phyloP scores from a whole-genome alignment of 306 rosid species.

The Dalbergia cultrata region DNA sequence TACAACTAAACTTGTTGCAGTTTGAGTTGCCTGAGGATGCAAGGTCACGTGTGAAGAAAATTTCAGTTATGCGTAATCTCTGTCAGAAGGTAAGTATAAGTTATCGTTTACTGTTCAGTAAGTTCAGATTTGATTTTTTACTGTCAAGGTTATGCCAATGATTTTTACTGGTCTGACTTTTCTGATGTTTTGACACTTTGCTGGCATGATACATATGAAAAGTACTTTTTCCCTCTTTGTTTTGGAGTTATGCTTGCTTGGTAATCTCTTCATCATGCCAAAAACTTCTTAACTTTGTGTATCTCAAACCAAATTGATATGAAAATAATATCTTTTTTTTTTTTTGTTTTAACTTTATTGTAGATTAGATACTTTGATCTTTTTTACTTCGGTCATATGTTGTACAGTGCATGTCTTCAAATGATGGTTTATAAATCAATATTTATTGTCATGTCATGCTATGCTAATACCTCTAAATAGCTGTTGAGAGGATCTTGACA shows the following conservation, averaged over 20 bases:
- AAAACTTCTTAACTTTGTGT: not conserved
- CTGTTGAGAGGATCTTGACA: not conserved
- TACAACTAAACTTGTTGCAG: conserved; percentile 50
- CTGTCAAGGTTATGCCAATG: not conserved
- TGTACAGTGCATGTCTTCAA: not conserved
- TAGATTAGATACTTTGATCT: not conserved
- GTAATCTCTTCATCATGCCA: not conserved
- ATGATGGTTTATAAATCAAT: not conserved
- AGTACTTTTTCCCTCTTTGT: not conserved
- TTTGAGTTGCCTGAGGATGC: conserved; percentile 77
- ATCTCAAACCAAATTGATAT: not conserved
- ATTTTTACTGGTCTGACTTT: conserved; percentile 1
- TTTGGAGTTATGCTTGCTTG: conserved; percentile 10
- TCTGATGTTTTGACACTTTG: not conserved
- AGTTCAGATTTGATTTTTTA: conserved; percentile 7
- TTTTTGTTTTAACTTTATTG: too few species aligned
- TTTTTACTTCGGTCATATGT: not conserved
- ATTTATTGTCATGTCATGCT: not conserved
- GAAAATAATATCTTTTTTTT: not conserved
- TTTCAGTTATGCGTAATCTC: conserved; percentile 79
- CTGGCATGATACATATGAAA: not conserved
- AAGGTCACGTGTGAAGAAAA: conserved; percentile 68
- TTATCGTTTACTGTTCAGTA: conserved; percentile 2
- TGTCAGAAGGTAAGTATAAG: conserved; percentile 70
- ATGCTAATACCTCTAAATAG: not conserved